These are phyloP conservation scores for Thraustochytrium striatum DNA, from an alignment of 352 stramenopile species.

Conservation along the genomic window DNA sequence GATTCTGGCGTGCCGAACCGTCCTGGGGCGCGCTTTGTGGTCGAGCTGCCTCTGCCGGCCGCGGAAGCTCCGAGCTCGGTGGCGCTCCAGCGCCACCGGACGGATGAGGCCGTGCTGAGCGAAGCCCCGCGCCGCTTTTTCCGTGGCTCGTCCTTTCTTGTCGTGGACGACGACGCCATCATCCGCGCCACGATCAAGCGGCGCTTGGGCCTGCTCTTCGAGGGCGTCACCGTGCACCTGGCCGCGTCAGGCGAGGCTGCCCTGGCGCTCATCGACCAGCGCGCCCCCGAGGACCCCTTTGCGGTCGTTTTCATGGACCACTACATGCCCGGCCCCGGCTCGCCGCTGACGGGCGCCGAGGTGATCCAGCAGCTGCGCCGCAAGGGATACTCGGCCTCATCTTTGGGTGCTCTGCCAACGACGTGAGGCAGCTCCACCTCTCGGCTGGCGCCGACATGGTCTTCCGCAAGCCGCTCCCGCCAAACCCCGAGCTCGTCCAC, in stretches of 20 bases:
- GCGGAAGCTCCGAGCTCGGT: no score
- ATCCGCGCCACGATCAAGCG: conserved; percentile 55
- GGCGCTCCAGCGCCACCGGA: no score
- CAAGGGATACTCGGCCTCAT: conserved; percentile 52
- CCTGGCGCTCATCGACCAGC: conserved; percentile 51
- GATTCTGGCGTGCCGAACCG: neutral
- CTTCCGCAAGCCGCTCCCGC: conserved; percentile 59
- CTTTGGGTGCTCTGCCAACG: conserved; percentile 57
- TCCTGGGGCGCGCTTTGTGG: conserved; percentile 25
- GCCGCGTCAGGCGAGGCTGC: conserved; percentile 56
- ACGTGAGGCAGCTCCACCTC: conserved; percentile 55
- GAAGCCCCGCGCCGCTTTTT: neutral
- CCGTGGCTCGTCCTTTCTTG: no score
- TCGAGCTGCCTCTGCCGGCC: conserved; percentile 25
- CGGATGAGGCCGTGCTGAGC: no score
- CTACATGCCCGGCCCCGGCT: conserved; percentile 57
- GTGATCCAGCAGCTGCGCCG: conserved; percentile 52
- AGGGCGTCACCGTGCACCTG: conserved; percentile 52
- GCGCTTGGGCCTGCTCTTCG: conserved; percentile 47
- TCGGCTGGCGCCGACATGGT: conserved; percentile 56
- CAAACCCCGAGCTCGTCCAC: no score
- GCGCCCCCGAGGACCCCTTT: conserved; percentile 20
- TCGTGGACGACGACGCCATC: conserved; percentile 58
- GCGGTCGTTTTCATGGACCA: conserved; percentile 58
- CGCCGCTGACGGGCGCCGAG: conserved; percentile 57